A percentile compares a stretch with the other conserved stretches of the same genome.
Conservation (phyloP, 2,329 filamentous ascomycete genomes). For the Colletotrichum gloeosporioides region DNA sequence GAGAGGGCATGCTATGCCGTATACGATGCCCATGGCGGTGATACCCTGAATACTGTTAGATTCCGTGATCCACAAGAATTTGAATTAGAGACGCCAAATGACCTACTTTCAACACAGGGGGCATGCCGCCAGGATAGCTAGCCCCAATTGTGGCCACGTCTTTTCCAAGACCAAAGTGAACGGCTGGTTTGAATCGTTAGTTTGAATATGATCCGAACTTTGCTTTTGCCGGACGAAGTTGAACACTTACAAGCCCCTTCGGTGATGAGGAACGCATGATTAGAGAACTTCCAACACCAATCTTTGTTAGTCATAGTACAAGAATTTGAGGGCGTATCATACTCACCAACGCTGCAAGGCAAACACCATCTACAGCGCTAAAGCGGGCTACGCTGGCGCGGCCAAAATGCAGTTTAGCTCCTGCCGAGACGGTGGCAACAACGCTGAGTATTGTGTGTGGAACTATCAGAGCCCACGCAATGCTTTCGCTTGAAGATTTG, state of each 20-base stretch:
- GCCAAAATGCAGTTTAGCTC: background rate
- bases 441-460: background rate
- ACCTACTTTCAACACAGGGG: background rate
- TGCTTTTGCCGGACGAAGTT: background rate
- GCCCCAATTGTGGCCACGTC: background rate
- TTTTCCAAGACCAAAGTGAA: background rate
- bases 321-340: background rate
- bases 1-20: background rate
- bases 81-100: background rate
- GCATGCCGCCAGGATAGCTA: background rate
- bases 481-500: background rate
- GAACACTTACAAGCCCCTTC: background rate
- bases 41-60: background rate
- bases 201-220: background rate
- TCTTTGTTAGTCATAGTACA: background rate
- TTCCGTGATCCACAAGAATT: rapidly evolving
- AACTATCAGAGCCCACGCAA: background rate
- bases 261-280: background rate
- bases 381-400: background rate
- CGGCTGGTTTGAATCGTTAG: background rate
- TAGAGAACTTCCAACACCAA: background rate
- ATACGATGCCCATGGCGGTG: background rate
- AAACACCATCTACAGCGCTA: background rate
- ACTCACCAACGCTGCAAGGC: background rate
- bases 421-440: background rate